These are phyloP conservation scores for Globisporangium lucens DNA, from an alignment of 352 stramenopile genomes.

Conservation along the genomic window DNA sequence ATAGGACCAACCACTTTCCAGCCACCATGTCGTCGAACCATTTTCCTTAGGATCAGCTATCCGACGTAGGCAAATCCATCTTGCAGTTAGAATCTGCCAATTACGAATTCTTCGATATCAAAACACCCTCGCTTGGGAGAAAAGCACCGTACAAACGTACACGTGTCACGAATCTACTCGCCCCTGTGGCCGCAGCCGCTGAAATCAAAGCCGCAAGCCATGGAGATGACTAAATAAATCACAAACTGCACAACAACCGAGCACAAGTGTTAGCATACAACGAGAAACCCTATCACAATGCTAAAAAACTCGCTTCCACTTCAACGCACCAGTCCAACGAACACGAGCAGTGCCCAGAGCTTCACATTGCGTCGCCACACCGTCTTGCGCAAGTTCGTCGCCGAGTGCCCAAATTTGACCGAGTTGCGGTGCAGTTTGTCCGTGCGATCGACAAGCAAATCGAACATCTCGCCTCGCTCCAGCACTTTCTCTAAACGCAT, in stretches of 20 bases:
- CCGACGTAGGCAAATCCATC: background rate
- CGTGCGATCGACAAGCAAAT: constrained; percentile 90
- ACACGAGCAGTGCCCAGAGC: constrained; percentile 76
- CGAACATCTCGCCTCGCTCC: constrained; percentile 98
- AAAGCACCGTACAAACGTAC: background rate
- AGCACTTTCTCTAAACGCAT: constrained; percentile 92
- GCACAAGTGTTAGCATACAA: background rate
- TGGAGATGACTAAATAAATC: constrained; percentile 84
- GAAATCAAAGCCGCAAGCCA: constrained; percentile 86
- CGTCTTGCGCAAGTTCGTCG: constrained; percentile 81
- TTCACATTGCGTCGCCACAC: constrained; percentile 91
- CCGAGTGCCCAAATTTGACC: constrained; percentile 95
- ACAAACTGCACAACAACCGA: constrained; percentile 42
- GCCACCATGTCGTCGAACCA: background rate
- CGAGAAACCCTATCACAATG: background rate
- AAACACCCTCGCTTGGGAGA: background rate
- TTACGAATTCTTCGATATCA: background rate
- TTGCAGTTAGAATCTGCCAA: background rate
- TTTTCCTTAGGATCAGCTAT: too few species aligned
- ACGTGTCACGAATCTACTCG: constrained; percentile 19
- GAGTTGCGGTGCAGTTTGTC: constrained; percentile 97
- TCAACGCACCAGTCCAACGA: constrained; percentile 56
- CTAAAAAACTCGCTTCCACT: background rate
- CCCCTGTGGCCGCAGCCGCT: constrained; percentile 69
- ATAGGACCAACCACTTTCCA: background rate